phyloP scores from a whole-genome alignment of 2,329 filamentous ascomycete species.

The Fusarium sp. region DNA sequence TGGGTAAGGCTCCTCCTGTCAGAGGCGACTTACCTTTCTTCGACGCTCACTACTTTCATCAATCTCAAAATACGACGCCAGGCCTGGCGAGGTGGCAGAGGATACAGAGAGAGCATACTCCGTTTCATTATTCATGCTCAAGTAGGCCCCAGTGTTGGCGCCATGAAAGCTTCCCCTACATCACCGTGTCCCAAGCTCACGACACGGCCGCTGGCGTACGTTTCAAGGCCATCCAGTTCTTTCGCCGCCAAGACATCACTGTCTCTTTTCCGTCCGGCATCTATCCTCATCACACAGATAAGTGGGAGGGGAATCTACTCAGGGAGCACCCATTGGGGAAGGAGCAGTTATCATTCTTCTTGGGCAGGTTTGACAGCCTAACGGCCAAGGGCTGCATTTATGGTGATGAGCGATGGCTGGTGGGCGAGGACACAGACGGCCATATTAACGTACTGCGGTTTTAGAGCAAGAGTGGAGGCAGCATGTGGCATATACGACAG shows the following conservation, averaged over 20 bases:
- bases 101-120: not conserved
- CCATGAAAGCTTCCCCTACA: slow-evolving; percentile 64
- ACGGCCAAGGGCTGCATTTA: slow-evolving; percentile 64
- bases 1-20: slow-evolving; percentile 42
- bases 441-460: slow-evolving; percentile 67
- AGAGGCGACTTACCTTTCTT: not conserved
- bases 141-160: slow-evolving; percentile 57
- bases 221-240: slow-evolving; percentile 60
- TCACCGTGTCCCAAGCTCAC: slow-evolving; percentile 60
- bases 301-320: not conserved
- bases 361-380: slow-evolving; percentile 61
- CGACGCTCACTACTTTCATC: not conserved
- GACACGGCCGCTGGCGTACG: slow-evolving; percentile 59
- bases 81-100: not conserved
- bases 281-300: slow-evolving; percentile 18
- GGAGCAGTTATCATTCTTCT: slow-evolving; percentile 54
- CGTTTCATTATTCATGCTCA: not conserved
- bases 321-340: slow-evolving; percentile 8
- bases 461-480: not conserved
- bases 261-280: slow-evolving; percentile 56
- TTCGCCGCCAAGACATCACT: slow-evolving; percentile 60
- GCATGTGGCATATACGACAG: not conserved
- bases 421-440: slow-evolving; percentile 66
- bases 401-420: slow-evolving; percentile 71
- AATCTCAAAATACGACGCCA: not conserved